Evolutionary conservation across 2,329 filamentous ascomycete species (phyloP).

Genomic region (Capronia epimyces): DNA sequence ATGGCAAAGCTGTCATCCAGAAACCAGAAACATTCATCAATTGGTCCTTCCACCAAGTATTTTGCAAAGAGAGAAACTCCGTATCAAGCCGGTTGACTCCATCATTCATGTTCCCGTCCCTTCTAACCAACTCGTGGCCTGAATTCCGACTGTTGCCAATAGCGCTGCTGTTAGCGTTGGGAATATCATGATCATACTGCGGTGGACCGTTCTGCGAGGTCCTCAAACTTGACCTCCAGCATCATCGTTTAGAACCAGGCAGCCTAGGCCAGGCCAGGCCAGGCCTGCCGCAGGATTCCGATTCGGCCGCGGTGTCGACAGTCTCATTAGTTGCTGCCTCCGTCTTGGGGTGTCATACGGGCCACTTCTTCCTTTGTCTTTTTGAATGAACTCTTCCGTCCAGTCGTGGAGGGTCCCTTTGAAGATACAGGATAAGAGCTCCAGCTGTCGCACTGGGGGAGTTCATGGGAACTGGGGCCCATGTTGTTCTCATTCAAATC

Average conservation of each 20-base stretch:
- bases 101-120: too few relatives aligned
- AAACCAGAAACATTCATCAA: neutral
- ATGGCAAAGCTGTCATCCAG: neutral
- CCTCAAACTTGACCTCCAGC: neutral
- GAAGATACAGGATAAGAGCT: slow-evolving; percentile 8
- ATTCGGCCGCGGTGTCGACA: slow-evolving; percentile 18
- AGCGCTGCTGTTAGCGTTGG: neutral
- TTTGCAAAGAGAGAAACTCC: too few relatives aligned
- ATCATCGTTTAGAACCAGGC: neutral
- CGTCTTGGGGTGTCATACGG: slow-evolving; percentile 4
- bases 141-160: neutral
- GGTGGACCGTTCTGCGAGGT: neutral
- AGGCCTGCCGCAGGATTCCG: slow-evolving; percentile 19
- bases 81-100: too few relatives aligned
- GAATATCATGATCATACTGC: neutral
- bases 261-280: slow-evolving; percentile 22
- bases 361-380: neutral
- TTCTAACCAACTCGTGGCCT: too few relatives aligned
- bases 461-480: slow-evolving; percentile 17
- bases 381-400: slow-evolving; percentile 1
- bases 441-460: slow-evolving; percentile 11
- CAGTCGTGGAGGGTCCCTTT: neutral
- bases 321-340: slow-evolving; percentile 18
- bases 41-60: neutral
- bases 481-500: slow-evolving; percentile 24